Percentiles rank a stretch among this genome's conserved stretches.
These are phyloP conservation scores for Achlya hypogyna DNA, from an alignment of 352 stramenopile species.

Conservation along the genomic window DNA sequence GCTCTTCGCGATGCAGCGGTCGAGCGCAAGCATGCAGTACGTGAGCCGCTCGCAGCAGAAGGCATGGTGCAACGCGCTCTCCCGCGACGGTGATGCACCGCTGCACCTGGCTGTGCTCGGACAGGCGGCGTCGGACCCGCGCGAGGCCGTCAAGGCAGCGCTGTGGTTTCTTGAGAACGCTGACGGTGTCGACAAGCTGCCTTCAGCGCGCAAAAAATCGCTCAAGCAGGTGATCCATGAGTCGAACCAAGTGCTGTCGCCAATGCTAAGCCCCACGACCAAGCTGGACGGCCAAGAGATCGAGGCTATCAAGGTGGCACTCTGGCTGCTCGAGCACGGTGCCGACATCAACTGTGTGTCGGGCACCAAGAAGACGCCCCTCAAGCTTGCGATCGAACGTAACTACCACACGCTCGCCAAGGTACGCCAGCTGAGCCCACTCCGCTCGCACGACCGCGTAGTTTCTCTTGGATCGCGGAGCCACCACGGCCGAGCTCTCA, in stretches of 20 bases:
- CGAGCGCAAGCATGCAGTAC: conserved; percentile 15
- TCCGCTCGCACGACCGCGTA: too few species aligned
- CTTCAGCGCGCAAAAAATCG: neutral
- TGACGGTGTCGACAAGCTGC: neutral
- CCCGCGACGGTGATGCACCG: conserved; percentile 34
- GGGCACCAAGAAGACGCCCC: conserved; percentile 33
- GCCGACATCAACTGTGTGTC: conserved; percentile 52
- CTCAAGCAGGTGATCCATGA: conserved; percentile 6
- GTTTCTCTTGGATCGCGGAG: conserved; percentile 35
- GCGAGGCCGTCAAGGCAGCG: neutral
- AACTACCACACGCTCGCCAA: conserved; percentile 45
- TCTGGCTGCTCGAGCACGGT: conserved; percentile 72
- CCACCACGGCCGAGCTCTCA: conserved; percentile 36
- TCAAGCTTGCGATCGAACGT: conserved; percentile 47
- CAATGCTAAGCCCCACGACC: conserved; percentile 17
- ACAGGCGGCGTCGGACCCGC: neutral
- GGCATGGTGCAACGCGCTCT: conserved; percentile 18
- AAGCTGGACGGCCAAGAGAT: conserved; percentile 36
- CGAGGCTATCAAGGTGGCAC: conserved; percentile 45
- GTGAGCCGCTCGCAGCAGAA: conserved; percentile 4
- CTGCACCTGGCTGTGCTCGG: conserved; percentile 56
- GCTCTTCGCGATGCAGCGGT: conserved; percentile 71
- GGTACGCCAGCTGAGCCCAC: neutral
- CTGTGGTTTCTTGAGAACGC: conserved; percentile 2
- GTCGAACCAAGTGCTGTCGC: neutral